These are phyloP conservation scores for Cutaneotrichosporon spelunceum DNA, from an alignment of 1,284 basidiomycete species.

Conservation along the genomic window DNA sequence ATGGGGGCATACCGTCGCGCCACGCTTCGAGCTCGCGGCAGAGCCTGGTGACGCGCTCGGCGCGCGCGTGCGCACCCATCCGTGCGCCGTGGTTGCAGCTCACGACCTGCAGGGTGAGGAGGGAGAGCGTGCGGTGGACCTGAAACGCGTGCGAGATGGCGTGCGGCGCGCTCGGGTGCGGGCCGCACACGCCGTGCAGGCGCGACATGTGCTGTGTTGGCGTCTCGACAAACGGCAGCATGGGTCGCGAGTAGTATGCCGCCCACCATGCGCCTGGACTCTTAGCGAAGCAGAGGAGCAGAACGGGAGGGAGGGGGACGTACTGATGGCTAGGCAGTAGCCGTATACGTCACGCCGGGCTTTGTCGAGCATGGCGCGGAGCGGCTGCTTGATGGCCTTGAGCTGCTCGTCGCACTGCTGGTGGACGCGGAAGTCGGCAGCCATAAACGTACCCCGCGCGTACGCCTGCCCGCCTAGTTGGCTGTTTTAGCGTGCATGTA, in stretches of 20 bases:
- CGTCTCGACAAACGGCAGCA: background rate
- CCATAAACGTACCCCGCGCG: background rate
- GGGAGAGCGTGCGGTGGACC: background rate
- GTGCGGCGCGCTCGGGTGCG: background rate
- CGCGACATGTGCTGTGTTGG: conserved; percentile 2
- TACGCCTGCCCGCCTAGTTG: background rate
- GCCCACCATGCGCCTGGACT: background rate
- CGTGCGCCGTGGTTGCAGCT: conserved; percentile 2
- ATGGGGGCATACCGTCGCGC: background rate
- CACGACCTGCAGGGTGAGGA: background rate
- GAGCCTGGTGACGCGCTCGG: background rate
- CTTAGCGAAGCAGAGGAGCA: background rate
- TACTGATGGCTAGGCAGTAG: background rate
- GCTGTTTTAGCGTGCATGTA: background rate
- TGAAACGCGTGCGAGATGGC: conserved; percentile 1
- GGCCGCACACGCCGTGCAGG: background rate
- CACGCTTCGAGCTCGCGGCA: background rate
- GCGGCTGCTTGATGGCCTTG: conserved; percentile 1
- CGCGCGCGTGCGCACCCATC: background rate
- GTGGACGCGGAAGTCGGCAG: conserved; percentile 2
- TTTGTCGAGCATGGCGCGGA: background rate
- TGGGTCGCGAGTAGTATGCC: background rate
- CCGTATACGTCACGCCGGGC: background rate
- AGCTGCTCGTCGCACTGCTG: conserved; percentile 5
- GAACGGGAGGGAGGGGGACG: background rate